Evolutionary conservation across 164 flowering plant species (phyloP), one percentile per base, ranked within the genome.

Genomic region (Brasenia schreberi): DNA sequence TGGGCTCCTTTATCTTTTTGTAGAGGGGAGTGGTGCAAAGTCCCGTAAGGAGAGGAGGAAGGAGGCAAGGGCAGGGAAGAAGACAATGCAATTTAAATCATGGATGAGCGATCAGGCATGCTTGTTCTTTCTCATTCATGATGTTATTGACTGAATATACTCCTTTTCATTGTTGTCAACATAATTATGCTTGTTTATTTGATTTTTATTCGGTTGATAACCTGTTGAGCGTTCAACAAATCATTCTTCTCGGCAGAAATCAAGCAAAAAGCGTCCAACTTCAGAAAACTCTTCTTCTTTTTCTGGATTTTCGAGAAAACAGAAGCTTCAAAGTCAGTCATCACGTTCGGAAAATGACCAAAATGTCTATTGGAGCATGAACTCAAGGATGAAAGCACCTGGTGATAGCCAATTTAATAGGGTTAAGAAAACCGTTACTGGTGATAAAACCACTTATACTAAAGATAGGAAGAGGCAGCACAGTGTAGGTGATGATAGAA

Each of bases 71-170:
- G 18, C 23, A 42, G 73, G 12, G 1, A 84, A 77, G 72, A 74
- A 75, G 61, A 65, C 75, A 70, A 66, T 65, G 12, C 84, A 79
- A 42, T 75, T 69, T 53, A 65, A 69, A n/a, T 75, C 85, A 5
- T 80, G 88, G 87, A 65, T 76, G 14, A 70, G 81, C 18, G 70
- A 77, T 70, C 84, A 85, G 75, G 89, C 83, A 72, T 17, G 42
- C 64, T 49, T 5, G 42, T 5, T 33, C 62, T 5, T 11, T 44
- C 27, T 23, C 27, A 23, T 7, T 45, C 14, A 9, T 58, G 4
- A 7, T 16, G 12, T 6, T 5, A 23, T 23, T 10, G 7, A 44
- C 17, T 14, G 42, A 5, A 27, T 52, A 44, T 19, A 43, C 39
- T 12, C 43, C 65, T 27, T 61, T 64, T 16, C 67, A 45, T 45